Percentiles rank a stretch among this genome's conserved stretches.
Evolutionary conservation across 208 protist species (phyloP).

Genomic region (Leishmania guyanensis): DNA sequence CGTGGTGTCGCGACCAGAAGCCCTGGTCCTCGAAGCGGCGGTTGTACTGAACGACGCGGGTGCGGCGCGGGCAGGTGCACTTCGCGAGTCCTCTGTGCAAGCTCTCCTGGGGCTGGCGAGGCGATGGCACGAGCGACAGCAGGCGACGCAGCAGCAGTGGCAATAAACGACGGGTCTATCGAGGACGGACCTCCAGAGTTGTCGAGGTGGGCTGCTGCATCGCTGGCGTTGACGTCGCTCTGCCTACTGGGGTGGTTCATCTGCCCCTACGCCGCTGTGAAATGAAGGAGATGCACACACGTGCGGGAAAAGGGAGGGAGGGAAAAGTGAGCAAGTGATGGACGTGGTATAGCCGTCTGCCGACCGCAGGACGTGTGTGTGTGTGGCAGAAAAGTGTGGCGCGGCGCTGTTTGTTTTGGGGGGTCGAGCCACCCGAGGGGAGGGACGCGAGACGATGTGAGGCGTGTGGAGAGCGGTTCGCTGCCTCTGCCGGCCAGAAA

Average conservation of each 20-base stretch:
- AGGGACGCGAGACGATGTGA: too few species aligned
- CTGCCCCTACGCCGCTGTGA: neutral
- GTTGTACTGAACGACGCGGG: neutral
- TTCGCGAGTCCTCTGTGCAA: neutral
- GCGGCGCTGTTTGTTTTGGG: too few species aligned
- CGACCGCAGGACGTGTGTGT: too few species aligned
- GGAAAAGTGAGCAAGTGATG: too few species aligned
- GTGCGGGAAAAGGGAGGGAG: too few species aligned
- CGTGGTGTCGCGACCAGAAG: neutral
- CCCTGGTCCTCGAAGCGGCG: neutral
- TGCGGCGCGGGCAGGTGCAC: neutral
- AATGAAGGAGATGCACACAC: neutral
- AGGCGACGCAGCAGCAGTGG: neutral
- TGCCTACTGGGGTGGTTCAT: neutral
- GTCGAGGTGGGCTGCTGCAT: neutral
- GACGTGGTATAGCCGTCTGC: too few species aligned
- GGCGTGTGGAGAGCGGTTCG: too few species aligned
- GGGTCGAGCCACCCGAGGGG: too few species aligned
- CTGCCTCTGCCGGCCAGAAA: too few species aligned
- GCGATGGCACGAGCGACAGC: neutral
- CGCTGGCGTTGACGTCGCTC: neutral
- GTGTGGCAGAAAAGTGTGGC: too few species aligned
- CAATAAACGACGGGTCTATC: neutral
- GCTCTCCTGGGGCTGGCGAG: neutral
- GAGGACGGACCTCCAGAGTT: neutral